Evolutionary conservation across 2,329 filamentous ascomycete species (phyloP).

Genomic region (Cytospora leucostoma): DNA sequence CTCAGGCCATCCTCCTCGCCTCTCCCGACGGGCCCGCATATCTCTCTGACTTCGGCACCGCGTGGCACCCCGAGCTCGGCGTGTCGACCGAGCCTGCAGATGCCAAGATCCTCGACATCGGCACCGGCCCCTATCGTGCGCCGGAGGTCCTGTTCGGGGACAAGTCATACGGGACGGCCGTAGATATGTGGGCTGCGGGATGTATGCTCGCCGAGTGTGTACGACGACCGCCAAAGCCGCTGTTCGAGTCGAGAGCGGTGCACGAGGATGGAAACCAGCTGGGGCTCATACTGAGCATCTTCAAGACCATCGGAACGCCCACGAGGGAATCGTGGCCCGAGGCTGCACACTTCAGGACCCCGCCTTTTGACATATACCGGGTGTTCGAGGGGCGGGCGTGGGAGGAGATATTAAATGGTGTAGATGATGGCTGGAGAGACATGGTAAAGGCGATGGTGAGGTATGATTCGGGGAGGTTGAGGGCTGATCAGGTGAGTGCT

Average conservation of each 20-base stretch:
- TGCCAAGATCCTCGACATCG: conserved; percentile 86
- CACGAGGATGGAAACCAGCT: conserved; percentile 88
- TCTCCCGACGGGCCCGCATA: conserved; percentile 70
- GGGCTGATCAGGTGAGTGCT: conserved; percentile 58
- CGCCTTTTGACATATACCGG: conserved; percentile 89
- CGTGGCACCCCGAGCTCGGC: conserved; percentile 70
- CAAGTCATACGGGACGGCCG: conserved; percentile 65
- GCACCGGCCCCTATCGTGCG: conserved; percentile 86
- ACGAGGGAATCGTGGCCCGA: conserved; percentile 82
- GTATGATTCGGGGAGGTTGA: conserved; percentile 71
- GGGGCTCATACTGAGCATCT: conserved; percentile 87
- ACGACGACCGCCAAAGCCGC: conserved; percentile 53
- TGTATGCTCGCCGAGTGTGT: conserved; percentile 79
- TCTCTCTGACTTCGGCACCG: conserved; percentile 89
- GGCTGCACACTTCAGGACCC: conserved; percentile 63
- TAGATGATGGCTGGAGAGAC: conserved; percentile 59
- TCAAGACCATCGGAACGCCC: conserved; percentile 87
- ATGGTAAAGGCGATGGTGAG: conserved; percentile 68
- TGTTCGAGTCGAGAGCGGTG: conserved; percentile 77
- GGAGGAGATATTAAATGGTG: conserved; percentile 67
- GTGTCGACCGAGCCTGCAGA: conserved; percentile 62
- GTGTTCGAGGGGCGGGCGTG: conserved; percentile 69
- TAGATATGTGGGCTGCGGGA: conserved; percentile 91
- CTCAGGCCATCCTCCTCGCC: conserved; percentile 78
- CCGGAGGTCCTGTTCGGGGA: conserved; percentile 90